Base-by-base conservation (phyloP, 1,284 basidiomycete species). In the Ganoderma boninense region DNA sequence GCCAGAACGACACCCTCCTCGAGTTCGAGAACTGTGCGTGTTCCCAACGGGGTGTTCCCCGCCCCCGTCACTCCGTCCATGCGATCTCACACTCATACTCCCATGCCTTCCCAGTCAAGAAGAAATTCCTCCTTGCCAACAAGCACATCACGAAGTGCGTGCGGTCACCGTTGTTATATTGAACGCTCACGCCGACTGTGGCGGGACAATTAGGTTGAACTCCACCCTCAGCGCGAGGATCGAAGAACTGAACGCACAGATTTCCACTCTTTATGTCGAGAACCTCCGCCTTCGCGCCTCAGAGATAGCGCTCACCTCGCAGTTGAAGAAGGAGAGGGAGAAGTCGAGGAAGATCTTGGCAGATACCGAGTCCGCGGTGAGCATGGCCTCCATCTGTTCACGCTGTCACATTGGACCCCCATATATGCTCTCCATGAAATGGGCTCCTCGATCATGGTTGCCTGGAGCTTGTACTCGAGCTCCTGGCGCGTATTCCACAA, bases 111-210 rank as follows among this genome's bases (percentile, higher is more conserved):
- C 67, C 79, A 95, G 93, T 95, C 85, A 95, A 95, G 89, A 94
- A 93, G 90, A 95, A 94, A 83, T 95, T 95, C 77, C 86, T 95
- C 32, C 90, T 94, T 68, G 93, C 93, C 69, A 95, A 95, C 84
- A 95, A 94, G 82, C 93, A 95, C 81, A 95, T 95, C 77, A 94
- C 94, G 38, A 95, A 95, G 92, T 94, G 43, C 20, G 77, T 74
- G n/a, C 60, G 60, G 46, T 43, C 62, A 4, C 43, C 60, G 35
- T 42, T 61, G 40, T 60, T 52, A 23, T 49, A 40, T 42, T 64
- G 64, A 38, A 57, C 42, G 16, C 40, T 62, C 16, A 40, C 23
- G 23, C 23, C n/a, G 61, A 32, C 18, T 64, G 57, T 65, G 62
- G 57, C 40, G 65, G 49, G 7, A n/a, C 60, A 43, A 42, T 18